Conservation (phyloP, 2,329 filamentous ascomycete species). For the Alternaria arbusti region DNA sequence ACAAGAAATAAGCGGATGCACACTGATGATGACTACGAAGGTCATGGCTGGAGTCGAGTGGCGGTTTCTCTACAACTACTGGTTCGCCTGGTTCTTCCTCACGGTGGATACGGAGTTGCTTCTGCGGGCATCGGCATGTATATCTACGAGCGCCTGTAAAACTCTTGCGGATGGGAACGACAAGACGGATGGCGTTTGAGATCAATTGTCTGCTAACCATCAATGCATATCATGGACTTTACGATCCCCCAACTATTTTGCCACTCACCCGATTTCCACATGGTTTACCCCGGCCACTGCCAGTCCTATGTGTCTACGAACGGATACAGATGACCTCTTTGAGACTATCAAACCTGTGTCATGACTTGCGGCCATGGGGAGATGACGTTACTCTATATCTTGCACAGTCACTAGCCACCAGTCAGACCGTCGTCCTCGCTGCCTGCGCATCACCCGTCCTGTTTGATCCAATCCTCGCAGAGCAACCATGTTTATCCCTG, state of each 20-base stretch:
- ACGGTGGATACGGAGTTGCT: conserved; percentile 43
- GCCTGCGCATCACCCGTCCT: not conserved
- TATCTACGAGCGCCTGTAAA: conserved; percentile 50
- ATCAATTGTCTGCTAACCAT: conserved; percentile 48
- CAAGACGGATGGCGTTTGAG: conserved; percentile 51
- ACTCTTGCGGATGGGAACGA: conserved; percentile 44
- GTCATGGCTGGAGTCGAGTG: conserved; percentile 40
- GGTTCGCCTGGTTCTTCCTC: conserved; percentile 41
- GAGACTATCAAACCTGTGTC: not conserved
- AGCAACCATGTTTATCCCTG: not conserved
- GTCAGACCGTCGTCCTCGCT: not conserved
- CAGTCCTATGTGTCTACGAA: not conserved
- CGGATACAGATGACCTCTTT: not conserved
- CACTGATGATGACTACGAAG: conserved; percentile 37
- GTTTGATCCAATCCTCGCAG: not conserved
- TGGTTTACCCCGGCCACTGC: not conserved
- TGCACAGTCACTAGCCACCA: not conserved
- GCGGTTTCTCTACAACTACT: conserved; percentile 42
- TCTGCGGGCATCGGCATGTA: conserved; percentile 47
- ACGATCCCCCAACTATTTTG: conserved; percentile 27
- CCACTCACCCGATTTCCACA: conserved; percentile 3
- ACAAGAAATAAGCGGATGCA: conserved; percentile 65
- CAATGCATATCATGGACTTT: conserved; percentile 51
- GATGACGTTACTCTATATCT: not conserved
- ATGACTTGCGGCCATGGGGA: not conserved